A percentile compares a stretch with the other conserved stretches of the same genome.
phyloP scores from a whole-genome alignment of 257 asterid genomes.

The Ehretia macrophylla region DNA sequence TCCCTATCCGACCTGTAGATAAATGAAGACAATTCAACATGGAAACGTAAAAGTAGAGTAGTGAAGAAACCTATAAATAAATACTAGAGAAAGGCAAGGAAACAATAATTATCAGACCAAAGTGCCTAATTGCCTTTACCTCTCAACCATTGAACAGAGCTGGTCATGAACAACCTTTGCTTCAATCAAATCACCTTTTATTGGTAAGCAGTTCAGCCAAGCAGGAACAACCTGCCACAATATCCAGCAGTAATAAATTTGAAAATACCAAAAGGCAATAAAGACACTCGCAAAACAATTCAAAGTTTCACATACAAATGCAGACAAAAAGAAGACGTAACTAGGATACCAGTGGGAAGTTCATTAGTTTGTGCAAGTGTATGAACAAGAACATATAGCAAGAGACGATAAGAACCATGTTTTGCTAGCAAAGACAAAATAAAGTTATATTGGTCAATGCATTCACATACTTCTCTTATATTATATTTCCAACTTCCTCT shows the following conservation, averaged over 20 bases:
- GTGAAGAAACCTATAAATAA: not conserved
- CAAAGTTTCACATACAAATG: too few relatives aligned
- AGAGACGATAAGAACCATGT: too few relatives aligned
- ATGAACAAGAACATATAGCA: too few relatives aligned
- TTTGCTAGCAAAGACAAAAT: too few relatives aligned
- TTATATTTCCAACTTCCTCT: too few relatives aligned
- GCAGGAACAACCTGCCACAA: conserved; percentile 86
- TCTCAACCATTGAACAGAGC: conserved; percentile 95
- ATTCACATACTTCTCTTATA: too few relatives aligned
- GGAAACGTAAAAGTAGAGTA: not conserved
- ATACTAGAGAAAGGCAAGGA: not conserved
- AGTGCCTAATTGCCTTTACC: conserved; percentile 30
- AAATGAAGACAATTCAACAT: not conserved
- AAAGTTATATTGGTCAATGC: too few relatives aligned
- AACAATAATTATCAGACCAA: not conserved
- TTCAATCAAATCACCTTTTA: conserved; percentile 86
- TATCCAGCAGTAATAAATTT: not conserved
- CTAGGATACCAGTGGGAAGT: too few relatives aligned
- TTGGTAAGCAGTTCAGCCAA: conserved; percentile 91
- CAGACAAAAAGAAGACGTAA: too few relatives aligned
- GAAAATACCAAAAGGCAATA: not conserved
- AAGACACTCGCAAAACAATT: too few relatives aligned
- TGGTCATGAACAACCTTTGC: conserved; percentile 94
- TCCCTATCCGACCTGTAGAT: conserved; percentile 72
- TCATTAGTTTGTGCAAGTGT: too few relatives aligned